Base-by-base conservation (phyloP, 768 basidiomycete species). In the Pulveroboletus frians region DNA sequence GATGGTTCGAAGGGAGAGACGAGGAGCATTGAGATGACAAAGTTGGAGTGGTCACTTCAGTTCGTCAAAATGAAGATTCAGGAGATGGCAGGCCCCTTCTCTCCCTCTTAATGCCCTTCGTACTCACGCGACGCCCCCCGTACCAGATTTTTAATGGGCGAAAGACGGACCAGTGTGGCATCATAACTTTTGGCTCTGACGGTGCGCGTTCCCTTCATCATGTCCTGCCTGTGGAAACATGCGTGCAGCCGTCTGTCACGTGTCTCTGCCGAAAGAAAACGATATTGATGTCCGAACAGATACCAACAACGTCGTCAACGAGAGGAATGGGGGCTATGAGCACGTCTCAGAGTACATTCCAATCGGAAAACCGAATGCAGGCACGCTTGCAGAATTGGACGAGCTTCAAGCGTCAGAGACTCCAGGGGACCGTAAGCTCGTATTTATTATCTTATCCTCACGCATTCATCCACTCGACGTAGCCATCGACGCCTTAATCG, bases 151-250 rank as follows among this genome's bases (percentile, higher is more conserved):
- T 84, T 62, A 82, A 88, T 56, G 88, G 85, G 13, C 77, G 94
- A 36, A 96, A 95, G 73, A 97, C 94, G 9, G 94, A 95, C 62
- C 84, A 91, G 62, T 91, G 92, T 63, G 90, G 92, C n/a, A 80
- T 97, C 26, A 77, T 96, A 40, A 69, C 85, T 3, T 92, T 92
- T 60, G 94, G 91, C n/a, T 81, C 85, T 2, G 83, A 90, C 66
- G 80, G 92, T 80, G 26, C 43, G 58, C 42, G 10, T 27, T 29
- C 3, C 8, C 1, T 10, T 30, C 15, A 15, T 45, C 29, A 32
- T 21, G 5, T 38, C 1, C 23, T 20, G 13, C 18, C 8, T 18
- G 23, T 8, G 17, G 3, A n/a, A 4, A 7, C 29, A 31, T 4
- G 26, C 5, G 37, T 18, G 6, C 20, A 32, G 9, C 29, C 37